Evolutionary conservation across 805 yeast genomes (phyloP).

Genomic region (Zygotorulaspora danielsina): DNA sequence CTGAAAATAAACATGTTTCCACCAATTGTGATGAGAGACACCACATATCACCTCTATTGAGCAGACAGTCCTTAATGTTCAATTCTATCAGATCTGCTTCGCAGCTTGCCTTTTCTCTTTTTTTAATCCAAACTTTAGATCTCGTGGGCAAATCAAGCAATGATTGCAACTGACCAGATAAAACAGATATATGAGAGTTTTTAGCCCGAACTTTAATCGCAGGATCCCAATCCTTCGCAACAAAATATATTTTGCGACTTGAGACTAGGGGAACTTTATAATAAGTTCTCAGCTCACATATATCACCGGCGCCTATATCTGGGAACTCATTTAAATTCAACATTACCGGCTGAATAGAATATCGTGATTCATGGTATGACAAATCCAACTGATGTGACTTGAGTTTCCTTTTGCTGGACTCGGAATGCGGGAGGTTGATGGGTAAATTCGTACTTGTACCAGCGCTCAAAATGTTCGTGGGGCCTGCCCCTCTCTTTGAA

Average conservation of each 20-base stretch:
- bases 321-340: constrained; percentile 58
- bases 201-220: constrained; percentile 30
- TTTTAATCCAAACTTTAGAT: constrained; percentile 56
- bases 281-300: constrained; percentile 62
- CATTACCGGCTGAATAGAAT: constrained; percentile 54
- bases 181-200: constrained; percentile 48
- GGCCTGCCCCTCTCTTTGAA: constrained; percentile 5
- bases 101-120: constrained; percentile 43
- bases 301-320: constrained; percentile 65
- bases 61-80: constrained; percentile 69
- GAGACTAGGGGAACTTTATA: constrained; percentile 27
- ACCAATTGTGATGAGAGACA: constrained; percentile 57
- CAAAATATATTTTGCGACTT: constrained; percentile 19
- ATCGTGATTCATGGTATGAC: constrained; percentile 61
- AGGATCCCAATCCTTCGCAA: constrained; percentile 23
- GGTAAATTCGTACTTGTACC: not conserved
- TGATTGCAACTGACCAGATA: constrained; percentile 56
- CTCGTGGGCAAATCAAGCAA: constrained; percentile 64
- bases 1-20: constrained; percentile 59
- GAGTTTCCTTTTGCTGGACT: constrained; percentile 3
- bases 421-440: constrained; percentile 1
- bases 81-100: constrained; percentile 81
- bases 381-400: constrained; percentile 24
- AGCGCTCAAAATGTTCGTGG: constrained; percentile 1
- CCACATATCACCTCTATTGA: constrained; percentile 95